Evolutionary conservation across 2,329 filamentous ascomycete genomes (phyloP).

Genomic region (Phaeosphaeriaceae sp.): DNA sequence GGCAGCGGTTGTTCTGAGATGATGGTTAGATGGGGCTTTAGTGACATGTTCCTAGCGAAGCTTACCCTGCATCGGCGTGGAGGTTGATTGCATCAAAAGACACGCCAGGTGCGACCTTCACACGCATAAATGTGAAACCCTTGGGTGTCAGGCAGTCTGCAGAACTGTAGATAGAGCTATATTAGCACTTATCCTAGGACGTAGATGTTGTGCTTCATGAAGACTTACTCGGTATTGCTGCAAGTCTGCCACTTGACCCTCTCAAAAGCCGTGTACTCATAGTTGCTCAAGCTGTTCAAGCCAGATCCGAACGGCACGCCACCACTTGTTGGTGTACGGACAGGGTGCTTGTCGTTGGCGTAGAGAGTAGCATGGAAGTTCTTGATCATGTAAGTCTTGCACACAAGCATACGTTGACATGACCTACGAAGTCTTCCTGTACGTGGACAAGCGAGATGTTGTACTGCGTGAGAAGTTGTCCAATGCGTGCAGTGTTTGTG

Average conservation of each 20-base stretch:
- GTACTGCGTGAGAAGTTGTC: constrained; percentile 62
- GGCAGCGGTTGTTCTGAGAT: constrained; percentile 51
- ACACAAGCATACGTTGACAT: background rate
- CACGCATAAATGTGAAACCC: constrained; percentile 72
- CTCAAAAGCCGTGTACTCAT: constrained; percentile 62
- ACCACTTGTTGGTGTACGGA: constrained; percentile 70
- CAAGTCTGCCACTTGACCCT: constrained; percentile 67
- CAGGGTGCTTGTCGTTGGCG: constrained; percentile 64
- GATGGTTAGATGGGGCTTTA: background rate
- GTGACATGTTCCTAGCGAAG: background rate
- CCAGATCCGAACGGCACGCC: constrained; percentile 69
- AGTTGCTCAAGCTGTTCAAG: constrained; percentile 69
- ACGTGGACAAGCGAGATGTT: constrained; percentile 69
- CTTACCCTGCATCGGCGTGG: constrained; percentile 68
- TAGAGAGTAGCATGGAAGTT: constrained; percentile 70
- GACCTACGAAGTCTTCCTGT: constrained; percentile 67
- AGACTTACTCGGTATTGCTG: constrained; percentile 50
- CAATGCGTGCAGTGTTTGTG: constrained; percentile 64
- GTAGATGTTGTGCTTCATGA: background rate
- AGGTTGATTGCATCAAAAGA: constrained; percentile 72
- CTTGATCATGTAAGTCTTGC: background rate
- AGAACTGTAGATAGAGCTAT: constrained; percentile 44
- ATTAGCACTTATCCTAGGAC: background rate
- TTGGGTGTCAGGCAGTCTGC: constrained; percentile 72
- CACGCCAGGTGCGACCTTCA: constrained; percentile 59